Percentiles rank a stretch among this genome's conserved stretches.
Evolutionary conservation across 768 basidiomycete genomes (phyloP).

Genomic region (Pluteus cervinus): DNA sequence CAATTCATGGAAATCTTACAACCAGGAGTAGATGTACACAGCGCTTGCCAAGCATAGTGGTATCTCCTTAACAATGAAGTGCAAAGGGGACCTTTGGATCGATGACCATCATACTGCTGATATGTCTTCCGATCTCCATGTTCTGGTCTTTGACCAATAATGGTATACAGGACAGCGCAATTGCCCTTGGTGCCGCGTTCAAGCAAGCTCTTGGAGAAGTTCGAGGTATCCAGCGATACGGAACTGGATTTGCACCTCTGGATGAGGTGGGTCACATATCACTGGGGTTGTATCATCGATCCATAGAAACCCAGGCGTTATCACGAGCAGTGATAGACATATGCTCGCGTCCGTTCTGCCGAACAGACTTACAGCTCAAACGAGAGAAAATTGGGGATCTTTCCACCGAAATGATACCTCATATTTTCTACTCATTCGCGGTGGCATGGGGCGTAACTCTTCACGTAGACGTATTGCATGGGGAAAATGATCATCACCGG

Average conservation of each 20-base stretch:
- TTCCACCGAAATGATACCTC: constrained; percentile 97
- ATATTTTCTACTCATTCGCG: constrained; percentile 97
- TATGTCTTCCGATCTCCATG: constrained; percentile 38
- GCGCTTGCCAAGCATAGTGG: constrained; percentile 96
- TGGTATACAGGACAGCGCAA: constrained; percentile 76
- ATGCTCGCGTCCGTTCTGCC: constrained; percentile 94
- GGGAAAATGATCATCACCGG: constrained; percentile 98
- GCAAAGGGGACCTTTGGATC: constrained; percentile 93
- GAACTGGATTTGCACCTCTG: constrained; percentile 92
- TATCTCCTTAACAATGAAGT: constrained; percentile 86
- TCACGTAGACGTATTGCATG: constrained; percentile 90
- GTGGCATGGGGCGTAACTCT: constrained; percentile 91
- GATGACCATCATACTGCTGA: constrained; percentile 99
- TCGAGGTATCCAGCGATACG: constrained; percentile 90
- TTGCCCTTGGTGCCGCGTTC: constrained; percentile 85
- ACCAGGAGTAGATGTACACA: constrained; percentile 78
- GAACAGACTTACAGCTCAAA: constrained; percentile 81
- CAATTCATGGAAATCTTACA: constrained; percentile 3
- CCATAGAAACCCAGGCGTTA: constrained; percentile 80
- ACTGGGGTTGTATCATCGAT: no score
- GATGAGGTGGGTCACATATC: constrained; percentile 65
- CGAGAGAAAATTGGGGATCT: constrained; percentile 93
- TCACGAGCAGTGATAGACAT: constrained; percentile 97
- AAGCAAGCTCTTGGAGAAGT: constrained; percentile 94
- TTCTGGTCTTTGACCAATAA: constrained; percentile 10